Conservation (phyloP, 2,329 filamentous ascomycete species). For the Pyrenophora seminiperda region DNA sequence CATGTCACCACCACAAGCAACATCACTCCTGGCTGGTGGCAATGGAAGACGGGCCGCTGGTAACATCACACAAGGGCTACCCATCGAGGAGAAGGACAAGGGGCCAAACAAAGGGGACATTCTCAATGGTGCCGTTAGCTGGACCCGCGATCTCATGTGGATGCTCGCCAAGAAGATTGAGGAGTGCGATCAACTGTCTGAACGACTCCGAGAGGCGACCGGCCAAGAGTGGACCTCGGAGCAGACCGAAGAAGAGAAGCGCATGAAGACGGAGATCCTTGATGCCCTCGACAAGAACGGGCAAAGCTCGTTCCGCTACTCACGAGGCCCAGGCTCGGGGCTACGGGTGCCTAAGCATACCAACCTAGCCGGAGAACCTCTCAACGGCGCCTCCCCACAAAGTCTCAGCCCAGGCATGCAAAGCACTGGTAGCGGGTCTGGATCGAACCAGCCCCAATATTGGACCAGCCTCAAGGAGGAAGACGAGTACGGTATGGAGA, state of each 20-base stretch:
- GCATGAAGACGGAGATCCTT: slow-evolving; percentile 92
- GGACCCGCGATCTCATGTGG: slow-evolving; percentile 98
- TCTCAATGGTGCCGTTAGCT: slow-evolving; percentile 93
- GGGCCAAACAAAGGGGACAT: slow-evolving; percentile 99
- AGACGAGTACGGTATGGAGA: slow-evolving; percentile 86
- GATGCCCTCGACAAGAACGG: slow-evolving; percentile 86
- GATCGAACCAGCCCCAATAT: slow-evolving; percentile 56
- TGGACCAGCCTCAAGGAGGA: slow-evolving; percentile 85
- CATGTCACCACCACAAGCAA: slow-evolving; percentile 74
- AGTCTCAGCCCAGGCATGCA: slow-evolving; percentile 59
- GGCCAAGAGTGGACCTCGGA: slow-evolving; percentile 43
- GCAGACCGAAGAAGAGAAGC: slow-evolving; percentile 85
- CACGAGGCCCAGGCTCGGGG: slow-evolving; percentile 79
- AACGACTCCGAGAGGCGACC: slow-evolving; percentile 59
- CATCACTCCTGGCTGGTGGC: slow-evolving; percentile 84
- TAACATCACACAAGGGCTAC: slow-evolving; percentile 89
- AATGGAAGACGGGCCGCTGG: slow-evolving; percentile 79
- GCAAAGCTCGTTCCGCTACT: slow-evolving; percentile 77
- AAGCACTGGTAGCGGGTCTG: slow-evolving; percentile 70
- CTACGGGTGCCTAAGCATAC: slow-evolving; percentile 92
- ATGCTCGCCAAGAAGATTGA: slow-evolving; percentile 86
- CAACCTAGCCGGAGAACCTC: slow-evolving; percentile 81
- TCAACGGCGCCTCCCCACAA: slow-evolving; percentile 64
- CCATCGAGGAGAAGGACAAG: slow-evolving; percentile 96
- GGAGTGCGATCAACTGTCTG: slow-evolving; percentile 84